Conservation (phyloP, 441 rosid species). For the Gossypium schwendimanii region DNA sequence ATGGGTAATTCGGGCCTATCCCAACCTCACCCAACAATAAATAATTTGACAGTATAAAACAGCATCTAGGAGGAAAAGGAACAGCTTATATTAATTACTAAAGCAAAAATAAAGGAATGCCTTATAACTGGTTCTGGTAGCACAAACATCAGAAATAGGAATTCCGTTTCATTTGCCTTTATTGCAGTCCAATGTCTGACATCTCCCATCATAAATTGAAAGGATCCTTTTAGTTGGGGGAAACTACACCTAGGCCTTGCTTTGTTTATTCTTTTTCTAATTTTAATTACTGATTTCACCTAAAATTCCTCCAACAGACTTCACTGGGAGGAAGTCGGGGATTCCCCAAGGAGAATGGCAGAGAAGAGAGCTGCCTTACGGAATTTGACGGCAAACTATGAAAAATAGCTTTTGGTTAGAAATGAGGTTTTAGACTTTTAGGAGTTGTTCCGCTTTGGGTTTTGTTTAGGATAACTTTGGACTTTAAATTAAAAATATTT, state of each 20-base stretch:
- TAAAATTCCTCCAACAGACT: not conserved
- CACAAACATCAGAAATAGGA: not conserved
- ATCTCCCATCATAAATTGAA: not conserved
- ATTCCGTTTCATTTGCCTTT: not conserved
- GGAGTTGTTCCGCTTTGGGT: too few relatives aligned
- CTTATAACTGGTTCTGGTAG: not conserved
- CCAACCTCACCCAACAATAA: too few relatives aligned
- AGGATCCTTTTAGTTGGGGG: too few relatives aligned
- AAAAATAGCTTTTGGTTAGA: too few relatives aligned
- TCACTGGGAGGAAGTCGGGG: constrained; percentile 45
- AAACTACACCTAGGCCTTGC: not conserved
- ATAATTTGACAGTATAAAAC: not conserved
- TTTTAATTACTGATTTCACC: not conserved
- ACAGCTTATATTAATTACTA: not conserved
- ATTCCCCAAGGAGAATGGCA: constrained; percentile 52
- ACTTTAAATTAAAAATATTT: too few relatives aligned
- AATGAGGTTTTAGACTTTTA: too few relatives aligned
- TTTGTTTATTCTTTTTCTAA: not conserved
- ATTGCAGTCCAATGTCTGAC: too few relatives aligned
- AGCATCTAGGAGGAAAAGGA: not conserved
- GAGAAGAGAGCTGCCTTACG: constrained; percentile 42
- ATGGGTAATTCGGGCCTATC: too few relatives aligned
- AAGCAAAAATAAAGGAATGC: not conserved
- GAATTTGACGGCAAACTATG: too few relatives aligned
- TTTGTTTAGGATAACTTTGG: too few relatives aligned